Evolutionary conservation across 768 basidiomycete genomes (phyloP).

Genomic region (Psilocybe tampanensis): DNA sequence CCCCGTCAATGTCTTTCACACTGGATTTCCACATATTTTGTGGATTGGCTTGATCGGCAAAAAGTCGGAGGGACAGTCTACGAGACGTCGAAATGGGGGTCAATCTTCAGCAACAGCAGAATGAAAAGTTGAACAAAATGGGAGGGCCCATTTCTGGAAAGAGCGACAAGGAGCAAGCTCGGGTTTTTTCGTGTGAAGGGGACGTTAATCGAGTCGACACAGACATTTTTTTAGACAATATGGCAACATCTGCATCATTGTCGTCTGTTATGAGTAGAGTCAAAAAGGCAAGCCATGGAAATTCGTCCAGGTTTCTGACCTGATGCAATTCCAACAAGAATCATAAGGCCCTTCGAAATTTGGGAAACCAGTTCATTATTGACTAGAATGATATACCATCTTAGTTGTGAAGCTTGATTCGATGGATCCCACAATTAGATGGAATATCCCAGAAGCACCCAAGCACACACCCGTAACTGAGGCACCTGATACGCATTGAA

Average conservation of each 20-base stretch:
- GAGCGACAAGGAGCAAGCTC: slow-evolving; percentile 11
- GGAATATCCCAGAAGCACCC: neutral
- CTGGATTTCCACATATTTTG: slow-evolving; percentile 83
- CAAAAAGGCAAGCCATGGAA: slow-evolving; percentile 5
- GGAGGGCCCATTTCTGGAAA: slow-evolving; percentile 3
- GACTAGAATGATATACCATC: slow-evolving; percentile 46
- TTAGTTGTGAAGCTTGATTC: neutral
- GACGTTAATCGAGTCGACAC: slow-evolving; percentile 26
- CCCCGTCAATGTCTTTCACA: slow-evolving; percentile 87
- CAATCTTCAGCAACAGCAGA: neutral
- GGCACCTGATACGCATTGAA: slow-evolving; percentile 82
- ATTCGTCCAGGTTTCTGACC: slow-evolving; percentile 45
- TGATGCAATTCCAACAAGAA: slow-evolving; percentile 86
- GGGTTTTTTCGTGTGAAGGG: slow-evolving; percentile 16
- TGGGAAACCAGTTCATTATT: slow-evolving; percentile 77
- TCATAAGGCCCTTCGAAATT: slow-evolving; percentile 86
- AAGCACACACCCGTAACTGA: slow-evolving; percentile 74
- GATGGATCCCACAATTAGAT: neutral
- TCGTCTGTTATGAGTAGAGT: slow-evolving; percentile 63
- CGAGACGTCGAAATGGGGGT: slow-evolving; percentile 5
- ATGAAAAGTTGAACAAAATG: slow-evolving; percentile 7
- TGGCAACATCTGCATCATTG: slow-evolving; percentile 68
- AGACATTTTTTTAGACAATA: slow-evolving; percentile 84
- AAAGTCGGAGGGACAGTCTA: slow-evolving; percentile 75
- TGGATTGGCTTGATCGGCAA: slow-evolving; percentile 56